Conservation (phyloP, 1,139 yeast genomes). For the Wickerhamomyces sp. region DNA sequence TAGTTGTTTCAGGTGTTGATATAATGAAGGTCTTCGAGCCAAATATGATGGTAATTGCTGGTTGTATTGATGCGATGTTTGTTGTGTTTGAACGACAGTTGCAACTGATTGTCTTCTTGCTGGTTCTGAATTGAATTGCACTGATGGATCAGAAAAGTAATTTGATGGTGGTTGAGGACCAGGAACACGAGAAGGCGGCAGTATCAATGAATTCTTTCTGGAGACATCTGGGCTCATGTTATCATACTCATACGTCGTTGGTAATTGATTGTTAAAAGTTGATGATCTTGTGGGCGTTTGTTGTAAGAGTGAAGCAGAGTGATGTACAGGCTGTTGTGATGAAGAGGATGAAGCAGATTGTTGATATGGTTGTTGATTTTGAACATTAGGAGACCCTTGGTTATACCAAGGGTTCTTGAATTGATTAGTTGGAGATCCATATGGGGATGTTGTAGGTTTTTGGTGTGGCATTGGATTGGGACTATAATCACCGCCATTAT, state of each 20-base stretch:
- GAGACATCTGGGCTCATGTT: conserved; percentile 10
- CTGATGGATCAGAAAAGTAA: conserved; percentile 19
- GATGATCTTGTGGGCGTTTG: conserved; percentile 18
- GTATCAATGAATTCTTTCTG: conserved; percentile 22
- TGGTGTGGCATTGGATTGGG: neutral
- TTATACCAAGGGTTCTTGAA: conserved; percentile 25
- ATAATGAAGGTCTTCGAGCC: conserved; percentile 17
- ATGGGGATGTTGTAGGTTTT: conserved; percentile 15
- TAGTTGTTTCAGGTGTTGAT: conserved; percentile 27
- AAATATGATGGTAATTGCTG: conserved; percentile 6
- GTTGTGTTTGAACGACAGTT: conserved; percentile 11
- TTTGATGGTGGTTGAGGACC: conserved; percentile 23
- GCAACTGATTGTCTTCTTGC: conserved; percentile 35
- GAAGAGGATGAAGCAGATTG: conserved; percentile 4
- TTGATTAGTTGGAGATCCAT: conserved; percentile 23
- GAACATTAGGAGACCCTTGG: conserved; percentile 14
- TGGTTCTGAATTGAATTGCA: conserved; percentile 17
- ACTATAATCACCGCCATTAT: conserved; percentile 6
- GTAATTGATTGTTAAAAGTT: conserved; percentile 18
- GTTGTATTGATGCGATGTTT: conserved; percentile 6
- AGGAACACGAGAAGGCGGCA: conserved; percentile 26
- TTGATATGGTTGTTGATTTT: conserved; percentile 1
- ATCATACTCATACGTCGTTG: conserved; percentile 24
- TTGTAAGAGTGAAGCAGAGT: conserved; percentile 4
- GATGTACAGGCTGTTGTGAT: conserved; percentile 3